Percentiles rank a stretch among this genome's conserved stretches.
Evolutionary conservation across 345 rosid species (phyloP).

Genomic region (Euphorbia tirucalli): DNA sequence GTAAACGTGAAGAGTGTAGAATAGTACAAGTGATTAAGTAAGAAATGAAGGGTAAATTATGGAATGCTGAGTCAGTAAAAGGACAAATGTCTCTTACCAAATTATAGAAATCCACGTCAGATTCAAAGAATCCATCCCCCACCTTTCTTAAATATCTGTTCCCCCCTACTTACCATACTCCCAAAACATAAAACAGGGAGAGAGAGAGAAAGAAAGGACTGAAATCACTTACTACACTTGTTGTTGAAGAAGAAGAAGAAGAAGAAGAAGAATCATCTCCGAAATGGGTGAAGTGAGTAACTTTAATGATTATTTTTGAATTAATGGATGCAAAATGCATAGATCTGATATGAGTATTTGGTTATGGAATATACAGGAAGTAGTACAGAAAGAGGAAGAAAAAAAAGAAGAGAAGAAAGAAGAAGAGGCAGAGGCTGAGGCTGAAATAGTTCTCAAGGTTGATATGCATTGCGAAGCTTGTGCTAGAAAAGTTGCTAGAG

Average conservation of each 20-base stretch:
- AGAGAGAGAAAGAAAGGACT: not conserved
- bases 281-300: conserved; percentile 54
- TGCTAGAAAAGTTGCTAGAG: conserved; percentile 60
- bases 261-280: conserved; percentile 12
- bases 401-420: conserved; percentile 22
- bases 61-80: conserved; percentile 30
- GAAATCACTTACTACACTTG: not conserved
- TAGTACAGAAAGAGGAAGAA: conserved; percentile 18
- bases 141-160: conserved; percentile 13
- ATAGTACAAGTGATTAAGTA: not conserved
- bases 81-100: conserved; percentile 22
- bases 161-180: conserved; percentile 15
- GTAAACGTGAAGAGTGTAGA: not conserved
- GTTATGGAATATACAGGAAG: not conserved
- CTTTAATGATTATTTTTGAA: not conserved
- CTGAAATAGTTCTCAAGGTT: conserved; percentile 68
- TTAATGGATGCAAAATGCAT: not conserved
- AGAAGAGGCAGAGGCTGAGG: conserved; percentile 28
- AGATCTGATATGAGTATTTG: conserved; percentile 5
- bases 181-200: conserved; percentile 3
- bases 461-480: conserved; percentile 86
- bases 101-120: conserved; percentile 36
- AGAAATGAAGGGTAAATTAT: conserved; percentile 16
- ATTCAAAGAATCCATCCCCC: conserved; percentile 20
- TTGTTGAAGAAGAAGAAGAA: not conserved